Conservation (phyloP, 805 yeast genomes). For the Metschnikowia henanensis region DNA sequence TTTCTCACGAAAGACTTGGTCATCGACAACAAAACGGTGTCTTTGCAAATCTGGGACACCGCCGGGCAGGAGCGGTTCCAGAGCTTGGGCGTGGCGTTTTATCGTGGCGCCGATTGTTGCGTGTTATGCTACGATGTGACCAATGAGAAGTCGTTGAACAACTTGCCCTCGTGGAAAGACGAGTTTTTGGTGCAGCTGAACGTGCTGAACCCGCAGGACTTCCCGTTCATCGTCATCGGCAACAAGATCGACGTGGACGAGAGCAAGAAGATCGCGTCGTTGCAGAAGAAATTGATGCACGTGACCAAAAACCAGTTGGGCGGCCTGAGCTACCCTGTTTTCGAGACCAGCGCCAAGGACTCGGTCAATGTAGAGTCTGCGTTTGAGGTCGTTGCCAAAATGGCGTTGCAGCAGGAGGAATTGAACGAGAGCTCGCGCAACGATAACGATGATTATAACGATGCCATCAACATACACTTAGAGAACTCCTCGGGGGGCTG, state of each 20-base stretch:
- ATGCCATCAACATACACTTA: constrained; percentile 92
- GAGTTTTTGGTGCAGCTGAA: constrained; percentile 93
- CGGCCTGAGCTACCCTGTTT: constrained; percentile 74
- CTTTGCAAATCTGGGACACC: constrained; percentile 71
- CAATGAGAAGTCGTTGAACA: constrained; percentile 89
- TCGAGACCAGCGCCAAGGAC: constrained; percentile 98
- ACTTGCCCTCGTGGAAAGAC: constrained; percentile 89
- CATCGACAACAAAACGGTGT: constrained; percentile 80
- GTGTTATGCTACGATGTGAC: constrained; percentile 95
- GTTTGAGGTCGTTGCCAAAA: constrained; percentile 92
- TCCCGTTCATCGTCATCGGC: constrained; percentile 94
- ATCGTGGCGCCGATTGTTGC: constrained; percentile 98
- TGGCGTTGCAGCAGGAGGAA: constrained; percentile 94
- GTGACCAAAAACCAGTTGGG: constrained; percentile 50
- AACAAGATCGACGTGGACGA: constrained; percentile 96
- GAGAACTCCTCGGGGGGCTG: constrained; percentile 80
- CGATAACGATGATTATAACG: constrained; percentile 73
- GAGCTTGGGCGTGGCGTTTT: constrained; percentile 93
- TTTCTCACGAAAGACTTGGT: constrained; percentile 87
- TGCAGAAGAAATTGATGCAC: constrained; percentile 50
- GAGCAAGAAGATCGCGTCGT: constrained; percentile 68
- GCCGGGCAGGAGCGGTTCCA: constrained; percentile 77
- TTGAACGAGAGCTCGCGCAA: constrained; percentile 75
- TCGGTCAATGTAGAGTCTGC: constrained; percentile 95
- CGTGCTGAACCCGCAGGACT: constrained; percentile 89